A percentile compares a stretch with the other conserved stretches of the same genome.
These are phyloP conservation scores for Albizia julibrissin DNA, from an alignment of 306 rosid genomes.

Conservation along the genomic window DNA sequence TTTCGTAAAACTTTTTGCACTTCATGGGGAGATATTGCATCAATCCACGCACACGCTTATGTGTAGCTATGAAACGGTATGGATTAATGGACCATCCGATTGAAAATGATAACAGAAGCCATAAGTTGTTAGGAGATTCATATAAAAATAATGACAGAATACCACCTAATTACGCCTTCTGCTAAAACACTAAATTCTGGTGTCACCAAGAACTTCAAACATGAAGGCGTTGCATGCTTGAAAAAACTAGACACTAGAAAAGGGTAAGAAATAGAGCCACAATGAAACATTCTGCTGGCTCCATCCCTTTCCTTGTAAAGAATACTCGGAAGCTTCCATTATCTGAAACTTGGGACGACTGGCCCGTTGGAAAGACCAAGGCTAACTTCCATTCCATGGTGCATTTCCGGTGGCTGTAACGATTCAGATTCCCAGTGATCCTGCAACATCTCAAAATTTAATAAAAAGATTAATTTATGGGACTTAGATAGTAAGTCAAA, in stretches of 20 bases:
- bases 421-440: slow-evolving; percentile 87
- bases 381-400: slow-evolving; percentile 95
- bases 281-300: background rate
- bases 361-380: slow-evolving; percentile 94
- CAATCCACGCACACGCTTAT: no score
- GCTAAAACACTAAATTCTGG: background rate
- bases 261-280: background rate
- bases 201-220: background rate
- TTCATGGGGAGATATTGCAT: no score
- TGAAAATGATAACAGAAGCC: background rate
- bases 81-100: background rate
- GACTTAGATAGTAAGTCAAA: no score
- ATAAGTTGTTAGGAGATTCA: background rate
- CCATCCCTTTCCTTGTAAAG: slow-evolving; percentile 22
- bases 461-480: no score
- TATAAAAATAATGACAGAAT: background rate
- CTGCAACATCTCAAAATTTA: no score
- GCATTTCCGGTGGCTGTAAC: slow-evolving; percentile 69
- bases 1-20: no score
- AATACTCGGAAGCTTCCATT: slow-evolving; percentile 24
- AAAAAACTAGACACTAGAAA: background rate
- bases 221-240: background rate
- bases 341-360: slow-evolving; percentile 67
- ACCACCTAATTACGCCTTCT: background rate
- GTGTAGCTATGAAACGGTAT: background rate